Percentiles rank a stretch among this genome's conserved stretches.
Conservation (phyloP, 1,139 yeast species). For the Sugiyamaella neomexicana region DNA sequence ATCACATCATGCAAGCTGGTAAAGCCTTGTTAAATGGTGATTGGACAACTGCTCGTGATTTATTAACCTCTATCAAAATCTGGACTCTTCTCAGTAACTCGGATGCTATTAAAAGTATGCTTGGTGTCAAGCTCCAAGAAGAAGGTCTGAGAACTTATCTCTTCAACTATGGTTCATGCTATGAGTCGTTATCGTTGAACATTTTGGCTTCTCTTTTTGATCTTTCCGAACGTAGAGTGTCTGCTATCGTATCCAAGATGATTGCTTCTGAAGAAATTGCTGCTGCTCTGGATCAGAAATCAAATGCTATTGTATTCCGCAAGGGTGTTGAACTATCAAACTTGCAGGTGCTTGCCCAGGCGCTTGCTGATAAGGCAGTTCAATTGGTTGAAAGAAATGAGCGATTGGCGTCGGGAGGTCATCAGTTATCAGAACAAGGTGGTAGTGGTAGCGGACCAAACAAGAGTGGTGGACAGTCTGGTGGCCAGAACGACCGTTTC, state of each 20-base stretch:
- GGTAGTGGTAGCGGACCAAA: conserved; percentile 19
- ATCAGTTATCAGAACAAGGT: conserved; percentile 40
- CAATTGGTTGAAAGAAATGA: conserved; percentile 83
- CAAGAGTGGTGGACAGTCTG: conserved; percentile 20
- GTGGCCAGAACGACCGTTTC: conserved; percentile 17
- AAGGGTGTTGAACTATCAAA: conserved; percentile 80
- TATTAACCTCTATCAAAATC: conserved; percentile 75
- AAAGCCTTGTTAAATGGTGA: conserved; percentile 86
- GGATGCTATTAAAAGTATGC: conserved; percentile 63
- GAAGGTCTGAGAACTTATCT: conserved; percentile 91
- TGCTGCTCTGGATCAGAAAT: conserved; percentile 63
- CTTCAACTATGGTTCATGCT: conserved; percentile 77
- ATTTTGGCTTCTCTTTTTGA: conserved; percentile 69
- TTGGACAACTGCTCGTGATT: conserved; percentile 76
- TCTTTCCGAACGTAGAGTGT: conserved; percentile 56
- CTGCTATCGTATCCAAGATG: conserved; percentile 69
- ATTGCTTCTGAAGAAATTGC: conserved; percentile 72
- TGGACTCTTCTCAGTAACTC: conserved; percentile 81
- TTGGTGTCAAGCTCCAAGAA: conserved; percentile 74
- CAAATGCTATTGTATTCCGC: conserved; percentile 58
- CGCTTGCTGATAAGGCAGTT: conserved; percentile 82
- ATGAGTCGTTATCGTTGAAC: conserved; percentile 69
- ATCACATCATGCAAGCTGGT: conserved; percentile 91
- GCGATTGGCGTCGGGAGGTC: conserved; percentile 76
- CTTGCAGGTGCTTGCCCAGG: conserved; percentile 85